These are phyloP conservation scores for Thyridium curvatum DNA, from an alignment of 2,329 filamentous ascomycete genomes.

Conservation along the genomic window DNA sequence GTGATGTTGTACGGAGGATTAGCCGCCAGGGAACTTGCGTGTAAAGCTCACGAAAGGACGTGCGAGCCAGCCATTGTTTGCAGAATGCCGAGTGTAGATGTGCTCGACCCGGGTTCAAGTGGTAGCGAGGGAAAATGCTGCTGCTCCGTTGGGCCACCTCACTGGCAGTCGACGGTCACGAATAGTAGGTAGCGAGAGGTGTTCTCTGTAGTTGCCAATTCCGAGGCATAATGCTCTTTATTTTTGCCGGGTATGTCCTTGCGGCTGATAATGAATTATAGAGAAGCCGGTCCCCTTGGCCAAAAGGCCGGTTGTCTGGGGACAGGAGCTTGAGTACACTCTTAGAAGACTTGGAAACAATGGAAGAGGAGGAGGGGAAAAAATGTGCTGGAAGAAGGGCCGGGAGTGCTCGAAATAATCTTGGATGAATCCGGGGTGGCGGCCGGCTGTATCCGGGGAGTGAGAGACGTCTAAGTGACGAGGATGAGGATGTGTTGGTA, in stretches of 20 bases:
- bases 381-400: no score
- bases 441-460: no score
- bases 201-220: neutral
- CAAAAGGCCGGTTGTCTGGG: neutral
- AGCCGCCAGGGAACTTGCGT: no score
- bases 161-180: neutral
- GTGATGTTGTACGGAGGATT: no score
- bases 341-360: no score
- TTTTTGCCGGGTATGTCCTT: neutral
- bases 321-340: no score
- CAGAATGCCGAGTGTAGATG: neutral
- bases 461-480: no score
- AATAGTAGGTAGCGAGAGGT: no score
- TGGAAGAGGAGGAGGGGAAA: no score
- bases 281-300: neutral
- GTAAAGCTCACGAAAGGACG: neutral
- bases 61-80: neutral
- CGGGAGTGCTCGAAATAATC: neutral
- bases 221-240: slow-evolving; percentile 3
- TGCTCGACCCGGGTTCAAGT: neutral
- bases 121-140: neutral
- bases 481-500: no score
- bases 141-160: neutral
- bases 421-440: neutral
- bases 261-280: neutral